Conservation (phyloP, 306 rosid species). For the Vachellia pachyceras region DNA sequence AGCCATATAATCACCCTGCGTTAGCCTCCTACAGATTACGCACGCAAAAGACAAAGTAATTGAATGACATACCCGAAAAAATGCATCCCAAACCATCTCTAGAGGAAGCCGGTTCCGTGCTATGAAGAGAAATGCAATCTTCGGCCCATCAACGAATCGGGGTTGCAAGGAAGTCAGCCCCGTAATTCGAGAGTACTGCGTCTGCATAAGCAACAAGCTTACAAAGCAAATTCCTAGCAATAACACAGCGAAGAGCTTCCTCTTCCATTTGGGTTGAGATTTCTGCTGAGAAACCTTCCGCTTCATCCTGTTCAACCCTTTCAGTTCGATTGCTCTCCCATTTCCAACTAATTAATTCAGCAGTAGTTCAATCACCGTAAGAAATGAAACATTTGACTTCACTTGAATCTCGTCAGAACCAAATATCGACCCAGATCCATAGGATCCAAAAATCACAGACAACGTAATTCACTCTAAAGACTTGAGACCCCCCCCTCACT, state of each 20-base stretch:
- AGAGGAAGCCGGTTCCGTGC: conserved; percentile 91
- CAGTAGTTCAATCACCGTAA: conserved; percentile 34
- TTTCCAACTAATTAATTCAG: conserved; percentile 36
- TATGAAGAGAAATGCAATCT: conserved; percentile 91
- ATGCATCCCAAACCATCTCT: conserved; percentile 89
- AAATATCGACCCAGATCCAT: conserved; percentile 62
- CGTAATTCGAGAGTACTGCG: conserved; percentile 63
- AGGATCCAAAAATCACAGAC: conserved; percentile 26
- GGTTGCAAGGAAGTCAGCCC: conserved; percentile 63
- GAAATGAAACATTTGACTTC: conserved; percentile 36
- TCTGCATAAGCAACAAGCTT: conserved; percentile 73
- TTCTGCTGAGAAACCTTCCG: conserved; percentile 73
- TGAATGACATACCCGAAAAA: conserved; percentile 65
- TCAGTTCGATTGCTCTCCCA: conserved; percentile 45
- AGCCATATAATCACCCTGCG: conserved; percentile 22
- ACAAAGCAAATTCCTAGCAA: conserved; percentile 72
- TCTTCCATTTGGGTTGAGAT: conserved; percentile 72
- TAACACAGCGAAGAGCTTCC: conserved; percentile 57
- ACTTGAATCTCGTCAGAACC: conserved; percentile 34
- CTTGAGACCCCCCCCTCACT: conserved; percentile 14
- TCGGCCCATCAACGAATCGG: conserved; percentile 57
- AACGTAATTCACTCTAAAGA: neutral
- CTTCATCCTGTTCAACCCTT: conserved; percentile 66
- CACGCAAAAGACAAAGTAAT: neutral
- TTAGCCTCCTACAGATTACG: conserved; percentile 26